Evolutionary conservation across 2,329 filamentous ascomycete species (phyloP), one percentile per base, ranked within the genome.

Genomic region (Aspergillus udagawae): DNA sequence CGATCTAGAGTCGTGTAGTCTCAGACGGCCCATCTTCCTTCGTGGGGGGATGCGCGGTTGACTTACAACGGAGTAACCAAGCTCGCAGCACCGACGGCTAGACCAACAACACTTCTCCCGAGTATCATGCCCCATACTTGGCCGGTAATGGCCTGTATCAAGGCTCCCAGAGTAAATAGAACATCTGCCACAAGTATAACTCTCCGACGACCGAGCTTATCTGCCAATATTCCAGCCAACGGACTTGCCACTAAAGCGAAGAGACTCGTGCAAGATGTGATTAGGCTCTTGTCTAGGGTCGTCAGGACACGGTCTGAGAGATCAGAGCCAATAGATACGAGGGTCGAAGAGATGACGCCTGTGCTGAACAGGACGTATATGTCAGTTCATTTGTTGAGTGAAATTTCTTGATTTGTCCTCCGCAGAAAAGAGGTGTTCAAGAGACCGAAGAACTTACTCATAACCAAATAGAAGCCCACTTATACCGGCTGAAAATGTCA

Each of bases 61-160:
- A 73, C 76, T 53, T 77, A 81, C 65, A 97, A 74, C 49, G 92
- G 92, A 29, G 91, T 88, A 3, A 95, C 89, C 65, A 95, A 89
- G 69, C 87, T 91, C 27, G 78, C 77, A 51, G 71, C 70, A 20
- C 78, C 78, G 60, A 80, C 74, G 3, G 77, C 78, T 54, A 80
- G 65, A 17, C 78, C 78, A 52, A 80, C 75, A 60, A 79, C 65
- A 59, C 76, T 78, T 47, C 78, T 71, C 3, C 78, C 78, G 35
- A 71, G 41, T 48, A 80, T 75, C 77, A 80, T 80, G 3, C 72
- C 73, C 67, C 71, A 70, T n/a, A 80, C 75, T 25, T 70, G 67
- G 51, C 59, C 69, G 1, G 75, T 72, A 45, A 69, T 60, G 3
- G 77, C 75, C 62, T 80, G 78, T 61, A 72, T 70, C 41, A 79